phyloP scores from a whole-genome alignment of 2,329 filamentous ascomycete genomes.

The Monilinia fructicola region DNA sequence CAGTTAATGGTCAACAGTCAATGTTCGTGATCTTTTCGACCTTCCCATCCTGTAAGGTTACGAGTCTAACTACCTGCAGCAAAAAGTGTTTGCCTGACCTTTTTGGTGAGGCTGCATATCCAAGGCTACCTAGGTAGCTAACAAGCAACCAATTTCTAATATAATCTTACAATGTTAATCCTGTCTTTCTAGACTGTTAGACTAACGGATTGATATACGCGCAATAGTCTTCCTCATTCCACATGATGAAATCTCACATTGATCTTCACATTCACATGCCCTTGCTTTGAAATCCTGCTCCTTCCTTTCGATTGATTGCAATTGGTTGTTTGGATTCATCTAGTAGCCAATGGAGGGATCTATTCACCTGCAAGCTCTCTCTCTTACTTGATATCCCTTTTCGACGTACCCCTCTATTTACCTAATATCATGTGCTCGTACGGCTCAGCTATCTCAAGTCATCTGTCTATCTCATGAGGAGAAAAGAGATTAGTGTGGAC shows the following conservation, averaged over 20 bases:
- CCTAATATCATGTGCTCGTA: too few species aligned
- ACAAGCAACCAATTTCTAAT: too few species aligned
- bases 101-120: conserved; percentile 14
- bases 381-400: too few species aligned
- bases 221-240: too few species aligned
- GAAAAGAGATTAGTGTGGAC: too few species aligned
- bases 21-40: conserved; percentile 1
- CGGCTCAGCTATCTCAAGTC: too few species aligned
- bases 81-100: neutral
- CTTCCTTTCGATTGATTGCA: neutral
- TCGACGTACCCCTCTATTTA: too few species aligned
- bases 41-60: conserved; percentile 4
- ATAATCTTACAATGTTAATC: too few species aligned
- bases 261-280: neutral
- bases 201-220: too few species aligned
- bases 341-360: neutral
- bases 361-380: neutral
- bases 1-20: too few species aligned
- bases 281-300: conserved; percentile 4
- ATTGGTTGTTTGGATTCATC: neutral
- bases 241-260: neutral
- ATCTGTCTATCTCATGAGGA: too few species aligned
- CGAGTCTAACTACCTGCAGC: neutral
- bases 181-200: too few species aligned
- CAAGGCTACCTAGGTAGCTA: neutral